Base-by-base conservation (phyloP, 2,329 filamentous ascomycete genomes). In the Tolypocladium sp. region DNA sequence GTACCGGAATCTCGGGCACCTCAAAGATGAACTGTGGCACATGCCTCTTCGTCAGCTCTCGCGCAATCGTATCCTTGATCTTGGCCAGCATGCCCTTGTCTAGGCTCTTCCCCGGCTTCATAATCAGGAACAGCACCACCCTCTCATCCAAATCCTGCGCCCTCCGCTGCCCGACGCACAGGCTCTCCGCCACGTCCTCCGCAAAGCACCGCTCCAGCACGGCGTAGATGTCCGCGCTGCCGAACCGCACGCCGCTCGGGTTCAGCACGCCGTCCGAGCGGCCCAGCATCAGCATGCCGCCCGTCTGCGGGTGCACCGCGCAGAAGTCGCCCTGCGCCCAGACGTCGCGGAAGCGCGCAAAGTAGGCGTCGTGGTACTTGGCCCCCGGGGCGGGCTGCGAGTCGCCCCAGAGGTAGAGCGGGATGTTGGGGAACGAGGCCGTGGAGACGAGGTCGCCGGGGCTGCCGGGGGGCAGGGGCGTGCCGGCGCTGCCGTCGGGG, bases 321-420 rank as follows among this genome's bases (percentile, higher is more conserved):
- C 90, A 86, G 69, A 92, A 93, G 68, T 94, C 91, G 27, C 90
- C 90, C 63, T 94, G 91, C 0, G 89, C 88, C 91, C 90, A 94
- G 1, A 90, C 89, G 58, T 84, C 76, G 8, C 80, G 74, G 73
- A 84, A 89, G 55, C 84, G 81, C 1, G 76, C 79, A 67, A 88
- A 89, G 70, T 89, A 83, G 33, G 84, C 80, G 1, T 76, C 71
- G 63, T 78, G 79, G 71, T 87, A 89, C 61, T 82, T 83, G 4
- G 81, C 75, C 0, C 81, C 81, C 0, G 79, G 79, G 0, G 77
- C 71, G 0, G 79, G 76, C 0, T 62, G 63, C 2, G 71, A 66
- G 70, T 86, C 84, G 64, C 79, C 80, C 80, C 85, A 88, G 67
- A 90, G 84, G 63, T 76, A 84, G 49, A 86, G 76, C 0, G 91